Conservation (phyloP, 768 basidiomycete genomes). For the Boletales sp. region DNA sequence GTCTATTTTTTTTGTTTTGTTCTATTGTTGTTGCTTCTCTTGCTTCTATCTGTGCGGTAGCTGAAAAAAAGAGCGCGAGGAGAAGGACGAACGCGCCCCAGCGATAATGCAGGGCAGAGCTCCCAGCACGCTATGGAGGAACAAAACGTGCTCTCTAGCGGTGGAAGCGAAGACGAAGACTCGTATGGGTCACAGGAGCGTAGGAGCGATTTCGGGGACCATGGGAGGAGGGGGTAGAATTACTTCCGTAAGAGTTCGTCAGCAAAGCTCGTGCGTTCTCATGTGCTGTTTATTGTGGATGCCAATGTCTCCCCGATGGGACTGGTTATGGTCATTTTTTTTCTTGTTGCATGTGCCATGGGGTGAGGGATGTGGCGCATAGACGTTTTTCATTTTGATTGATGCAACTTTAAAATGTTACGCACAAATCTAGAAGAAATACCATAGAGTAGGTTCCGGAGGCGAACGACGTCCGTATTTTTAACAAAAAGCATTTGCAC, state of each 20-base stretch:
- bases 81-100: conserved; percentile 24
- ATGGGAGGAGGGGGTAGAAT: conserved; percentile 31
- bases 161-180: conserved; percentile 32
- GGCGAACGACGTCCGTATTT: neutral
- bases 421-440: conserved; percentile 8
- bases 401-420: conserved; percentile 11
- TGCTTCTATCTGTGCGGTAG: conserved; percentile 12
- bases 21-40: neutral
- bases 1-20: conserved; percentile 3
- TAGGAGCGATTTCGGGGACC: conserved; percentile 33
- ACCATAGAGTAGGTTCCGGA: conserved; percentile 4
- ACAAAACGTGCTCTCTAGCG: conserved; percentile 22
- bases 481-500: conserved; percentile 1
- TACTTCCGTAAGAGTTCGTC: conserved; percentile 17
- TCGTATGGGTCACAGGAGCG: conserved; percentile 35
- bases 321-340: conserved; percentile 20
- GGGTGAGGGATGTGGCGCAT: neutral
- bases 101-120: conserved; percentile 27
- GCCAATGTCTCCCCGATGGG: neutral
- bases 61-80: conserved; percentile 35
- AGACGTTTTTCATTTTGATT: conserved; percentile 1
- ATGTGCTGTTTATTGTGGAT: conserved; percentile 8
- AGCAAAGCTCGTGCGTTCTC: conserved; percentile 17
- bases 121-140: conserved; percentile 30
- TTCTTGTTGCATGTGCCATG: conserved; percentile 7